A percentile compares a stretch with the other conserved stretches of the same genome.
Evolutionary conservation across 73 alveolate species (phyloP).

Genomic region (Paramecium caudatum): DNA sequence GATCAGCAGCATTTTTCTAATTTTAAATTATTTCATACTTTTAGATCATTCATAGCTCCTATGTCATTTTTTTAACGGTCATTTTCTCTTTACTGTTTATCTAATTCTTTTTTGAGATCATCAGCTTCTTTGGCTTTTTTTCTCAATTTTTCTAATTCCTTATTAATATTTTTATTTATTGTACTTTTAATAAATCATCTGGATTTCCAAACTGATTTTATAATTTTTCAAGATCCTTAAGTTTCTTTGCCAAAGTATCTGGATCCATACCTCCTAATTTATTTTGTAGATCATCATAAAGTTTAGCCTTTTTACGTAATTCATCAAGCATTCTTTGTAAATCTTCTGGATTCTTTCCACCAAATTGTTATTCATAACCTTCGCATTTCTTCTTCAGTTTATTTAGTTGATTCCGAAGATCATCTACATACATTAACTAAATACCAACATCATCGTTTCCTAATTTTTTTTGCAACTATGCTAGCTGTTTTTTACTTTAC

Average conservation of each 20-base stretch:
- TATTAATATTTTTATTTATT: neutral
- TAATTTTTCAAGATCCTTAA: conserved; percentile 54
- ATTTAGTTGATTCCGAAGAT: neutral
- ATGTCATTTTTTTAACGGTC: neutral
- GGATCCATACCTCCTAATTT: conserved; percentile 64
- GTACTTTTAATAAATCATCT: conserved; percentile 54
- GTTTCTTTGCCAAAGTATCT: neutral
- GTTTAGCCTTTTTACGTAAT: neutral
- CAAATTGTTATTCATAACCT: conserved; percentile 34
- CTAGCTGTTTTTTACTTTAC: conserved; percentile 1
- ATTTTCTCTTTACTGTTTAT: neutral
- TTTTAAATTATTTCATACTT: neutral
- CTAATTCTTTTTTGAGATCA: conserved; percentile 52
- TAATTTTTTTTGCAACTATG: neutral
- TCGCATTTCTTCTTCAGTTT: conserved; percentile 34
- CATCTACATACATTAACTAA: neutral
- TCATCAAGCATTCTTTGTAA: conserved; percentile 53
- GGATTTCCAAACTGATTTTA: conserved; percentile 30
- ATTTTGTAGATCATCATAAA: conserved; percentile 6
- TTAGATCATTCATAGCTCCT: conserved; percentile 2
- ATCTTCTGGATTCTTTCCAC: conserved; percentile 63
- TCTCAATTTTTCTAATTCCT: conserved; percentile 46
- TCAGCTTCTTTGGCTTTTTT: conserved; percentile 65
- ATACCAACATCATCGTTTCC: conserved; percentile 59
- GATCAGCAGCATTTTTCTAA: conserved; percentile 29